Percentiles rank a stretch among this genome's conserved stretches.
Evolutionary conservation across 2,329 filamentous ascomycete species (phyloP).

Genomic region (Pseudogymnoascus sp.): DNA sequence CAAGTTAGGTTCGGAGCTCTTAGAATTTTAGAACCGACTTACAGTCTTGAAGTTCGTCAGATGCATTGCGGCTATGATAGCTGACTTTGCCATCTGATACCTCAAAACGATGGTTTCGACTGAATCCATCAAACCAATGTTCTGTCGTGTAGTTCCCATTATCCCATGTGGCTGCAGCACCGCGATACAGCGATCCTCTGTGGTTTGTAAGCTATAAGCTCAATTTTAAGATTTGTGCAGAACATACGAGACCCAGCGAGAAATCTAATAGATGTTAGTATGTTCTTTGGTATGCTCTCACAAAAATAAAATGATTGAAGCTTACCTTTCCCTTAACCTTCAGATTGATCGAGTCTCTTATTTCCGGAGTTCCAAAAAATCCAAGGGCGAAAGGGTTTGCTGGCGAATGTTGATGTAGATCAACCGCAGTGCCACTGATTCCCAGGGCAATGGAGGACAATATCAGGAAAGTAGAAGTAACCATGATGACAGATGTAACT

Average conservation of each 20-base stretch:
- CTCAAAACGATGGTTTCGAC: constrained; percentile 62
- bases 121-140: constrained; percentile 77
- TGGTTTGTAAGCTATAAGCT: background rate
- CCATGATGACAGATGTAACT: background rate
- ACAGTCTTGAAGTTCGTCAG: constrained; percentile 61
- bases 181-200: background rate
- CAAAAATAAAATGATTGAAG: background rate
- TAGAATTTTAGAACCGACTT: constrained; percentile 45
- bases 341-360: background rate
- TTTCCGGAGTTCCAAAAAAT: background rate
- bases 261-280: background rate
- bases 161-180: background rate
- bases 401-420: background rate
- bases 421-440: background rate
- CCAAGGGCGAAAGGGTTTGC: background rate
- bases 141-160: background rate
- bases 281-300: background rate
- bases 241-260: background rate
- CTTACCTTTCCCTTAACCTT: background rate
- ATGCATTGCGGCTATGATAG: constrained; percentile 38
- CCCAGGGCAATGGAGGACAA: background rate
- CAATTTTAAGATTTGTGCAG: background rate
- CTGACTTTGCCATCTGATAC: constrained; percentile 39
- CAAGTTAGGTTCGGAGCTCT: constrained; percentile 37
- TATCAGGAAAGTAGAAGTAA: background rate